Base-by-base conservation (phyloP, 2,329 filamentous ascomycete species). In the Penicillium sp. region DNA sequence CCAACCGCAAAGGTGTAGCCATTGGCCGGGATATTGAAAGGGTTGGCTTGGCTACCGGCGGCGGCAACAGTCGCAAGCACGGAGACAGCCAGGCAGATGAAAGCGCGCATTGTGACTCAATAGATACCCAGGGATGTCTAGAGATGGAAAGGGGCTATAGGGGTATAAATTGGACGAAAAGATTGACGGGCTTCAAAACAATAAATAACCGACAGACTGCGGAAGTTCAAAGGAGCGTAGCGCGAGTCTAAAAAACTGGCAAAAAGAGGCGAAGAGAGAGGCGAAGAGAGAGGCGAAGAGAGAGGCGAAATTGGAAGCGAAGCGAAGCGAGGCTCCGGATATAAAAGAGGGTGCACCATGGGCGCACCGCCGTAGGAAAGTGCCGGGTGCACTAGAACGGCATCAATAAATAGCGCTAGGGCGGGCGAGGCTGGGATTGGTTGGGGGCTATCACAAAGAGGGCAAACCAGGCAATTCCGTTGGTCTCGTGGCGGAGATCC, bases 1-100 rank as follows among this genome's bases (percentile, higher is more conserved):
- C 78, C 78, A 37, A 75, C 75, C 12, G 64, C 71, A 59, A 78
- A 75, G 24, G 62, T 50, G 52, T 76, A 74, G 39, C 74, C 74
- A 13, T 58, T 62, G 3, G 40, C 33, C 15, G 76, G 75, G 51
- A 73, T 66, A 48, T 69, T 75, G 72, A 81, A 80, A 44, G 75
- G 63, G 62, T 80, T 80, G 42, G 59, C 58, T 29, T 54, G 69
- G 57, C 53, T 68, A 58, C 67, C 59, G 31, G 73, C 75, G 24
- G 71, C 60, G 42, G 69, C 70, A 15, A 76, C 57, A 44, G 74
- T 71, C 49, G 74, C 72, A 54, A 78, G 59, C 53, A 74, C 65
- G 56, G 75, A 71, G 52, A 77, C 53, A 54, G 75, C 55, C 42
- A 74, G 44, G 47, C 72, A 67, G 62, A 68, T 55, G 54, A 72